Evolutionary conservation across 108 stramenopile genomes (phyloP).

Genomic region (Cylindrotheca closterium): DNA sequence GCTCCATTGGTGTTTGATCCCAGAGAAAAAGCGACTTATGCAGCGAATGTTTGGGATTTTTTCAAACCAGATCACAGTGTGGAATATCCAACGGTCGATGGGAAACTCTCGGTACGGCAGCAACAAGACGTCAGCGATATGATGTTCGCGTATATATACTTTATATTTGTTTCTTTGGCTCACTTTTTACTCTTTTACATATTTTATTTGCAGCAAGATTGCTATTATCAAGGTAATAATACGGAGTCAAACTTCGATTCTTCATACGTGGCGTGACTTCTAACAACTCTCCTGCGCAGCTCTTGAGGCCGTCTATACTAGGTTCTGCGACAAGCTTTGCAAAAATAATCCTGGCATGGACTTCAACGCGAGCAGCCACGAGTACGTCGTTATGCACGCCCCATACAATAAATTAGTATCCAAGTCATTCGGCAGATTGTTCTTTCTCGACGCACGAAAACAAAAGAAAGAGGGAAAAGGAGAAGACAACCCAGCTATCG

Average conservation of each 20-base stretch:
- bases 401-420: conserved; percentile 99
- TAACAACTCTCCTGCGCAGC: no score
- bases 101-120: conserved; percentile 35
- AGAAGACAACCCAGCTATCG: conserved; percentile 21
- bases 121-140: no score
- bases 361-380: conserved; percentile 67
- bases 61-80: conserved; percentile 94
- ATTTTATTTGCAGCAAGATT: conserved; percentile 73
- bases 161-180: no score
- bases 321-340: conserved; percentile 74
- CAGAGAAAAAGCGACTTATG: conserved; percentile 82
- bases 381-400: conserved; percentile 95
- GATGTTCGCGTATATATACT: no score
- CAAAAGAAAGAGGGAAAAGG: conserved; percentile 33
- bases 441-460: conserved; percentile 83
- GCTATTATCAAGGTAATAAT: conserved; percentile 94
- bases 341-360: conserved; percentile 14
- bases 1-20: conserved; percentile 86
- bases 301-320: conserved; percentile 89
- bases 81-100: conserved; percentile 97
- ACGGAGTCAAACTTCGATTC: no score
- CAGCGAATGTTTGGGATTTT: conserved; percentile 95
- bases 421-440: conserved; percentile 90
- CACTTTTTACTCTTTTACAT: no score
- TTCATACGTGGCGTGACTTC: no score